Base-by-base conservation (phyloP, 2,329 filamentous ascomycete species). In the Alternaria incomplexa region DNA sequence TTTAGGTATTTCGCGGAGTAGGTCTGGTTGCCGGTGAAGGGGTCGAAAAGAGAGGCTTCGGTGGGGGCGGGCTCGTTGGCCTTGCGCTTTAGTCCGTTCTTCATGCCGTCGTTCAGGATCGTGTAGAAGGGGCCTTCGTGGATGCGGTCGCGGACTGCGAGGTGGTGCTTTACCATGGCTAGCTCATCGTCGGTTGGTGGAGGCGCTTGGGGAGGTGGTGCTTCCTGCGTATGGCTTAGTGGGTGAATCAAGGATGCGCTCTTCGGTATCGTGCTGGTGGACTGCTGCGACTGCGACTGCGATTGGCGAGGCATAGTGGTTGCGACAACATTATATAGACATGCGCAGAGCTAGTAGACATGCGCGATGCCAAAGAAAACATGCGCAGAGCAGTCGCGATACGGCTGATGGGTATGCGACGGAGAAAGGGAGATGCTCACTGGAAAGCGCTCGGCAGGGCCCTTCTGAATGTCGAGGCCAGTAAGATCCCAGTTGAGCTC, bases 81-180 rank as follows among this genome's bases (percentile, higher is more conserved):
- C 50, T 75, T 78, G 8, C 73, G 63, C 64, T 77, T 78, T 67
- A 84, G 73, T 65, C 78, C 74, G 66, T 72, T 82, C 75, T 70
- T 82, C 79, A 69, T 81, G 60, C 83, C 81, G 73, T 85, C 80
- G 62, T 81, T 84, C 6, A 88, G 80, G 17, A 86, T 81, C 0
- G 85, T 85, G 77, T 88, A 90, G 65, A 88, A 85, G 0, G 88
- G 86, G 0, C 88, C 88, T 50, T 88, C 85, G 69, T 88, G 87
- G 61, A 87, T 84, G 47, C 81, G 81, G 50, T 85, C 84, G 66
- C 86, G 86, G 5, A 89, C 77, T 1, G 76, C 76, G 8, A 85
- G 83, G 70, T 86, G 86, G 61, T 83, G 75, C 55, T 84, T 80
- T 53, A 88, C 81, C 63, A 84, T 80, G 5, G 72, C 72, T 58